Base-by-base conservation (phyloP, 257 asterid genomes). In the Nicotiana undulata region DNA sequence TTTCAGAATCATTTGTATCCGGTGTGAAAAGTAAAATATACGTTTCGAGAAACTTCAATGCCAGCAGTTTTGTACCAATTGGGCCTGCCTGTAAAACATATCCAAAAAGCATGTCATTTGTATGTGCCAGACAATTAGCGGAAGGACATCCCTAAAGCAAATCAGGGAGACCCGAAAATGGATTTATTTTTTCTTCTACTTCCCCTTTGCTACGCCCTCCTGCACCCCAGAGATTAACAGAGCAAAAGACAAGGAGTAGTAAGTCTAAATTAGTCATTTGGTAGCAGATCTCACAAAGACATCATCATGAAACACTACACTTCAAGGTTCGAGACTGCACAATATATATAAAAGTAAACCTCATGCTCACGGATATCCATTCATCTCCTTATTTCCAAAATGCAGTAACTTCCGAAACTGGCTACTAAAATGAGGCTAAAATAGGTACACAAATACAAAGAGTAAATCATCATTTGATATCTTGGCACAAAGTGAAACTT, bases 31-130 rank as follows among this genome's bases (percentile, higher is more conserved):
- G 89, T 81, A 94, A 79, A 72, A 94, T 79, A 82, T 83, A 91
- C 63, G 81, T 90, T 77, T 96, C 99, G 68, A 96, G 85, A 85
- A 94, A 96, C 88, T 96, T 96, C 80, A 90, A 63, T 2, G 90
- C 92, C 88, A 91, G 86, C 90, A 96, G 84, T 89, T 94, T 94
- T n/a, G 87, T 83, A 74, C 95, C 97, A 85, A 90, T 91, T 80
- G 96, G 74, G 83, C 88, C 94, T 76, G 76, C 95, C 99, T 96
- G 87, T 82, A 88, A 87, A 83, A 22, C 58, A 82, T n/a, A 77
- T 37, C 60, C 76, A 83, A 82, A 63, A 79, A 64, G 82, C 67
- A 79, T n/a, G 83, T 81, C 82, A 90, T 63, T 8, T 79, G 26
- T 13, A 63, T 11, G 32, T 40, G 61, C 32, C 81, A 60, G 37